Percentiles rank a stretch among this genome's conserved stretches.
phyloP scores from a whole-genome alignment of 768 basidiomycete genomes.

The Boletus fagicola region DNA sequence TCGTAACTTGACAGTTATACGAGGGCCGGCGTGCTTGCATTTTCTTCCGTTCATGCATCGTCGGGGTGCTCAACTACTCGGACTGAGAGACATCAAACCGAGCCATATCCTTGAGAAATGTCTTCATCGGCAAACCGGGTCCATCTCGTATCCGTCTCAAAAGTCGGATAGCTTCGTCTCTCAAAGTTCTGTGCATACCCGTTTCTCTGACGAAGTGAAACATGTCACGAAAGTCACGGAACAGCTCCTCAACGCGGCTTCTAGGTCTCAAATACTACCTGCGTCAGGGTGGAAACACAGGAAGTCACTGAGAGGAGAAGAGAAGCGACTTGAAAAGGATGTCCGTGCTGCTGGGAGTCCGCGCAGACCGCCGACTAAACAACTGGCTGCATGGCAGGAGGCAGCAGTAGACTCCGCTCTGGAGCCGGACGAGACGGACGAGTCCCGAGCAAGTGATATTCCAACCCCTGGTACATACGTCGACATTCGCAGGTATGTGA shows the following conservation, averaged over 20 bases:
- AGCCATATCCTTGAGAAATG: constrained; percentile 13
- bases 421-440: constrained; percentile 15
- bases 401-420: constrained; percentile 14
- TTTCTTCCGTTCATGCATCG: constrained; percentile 34
- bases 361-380: constrained; percentile 23
- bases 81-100: constrained; percentile 17
- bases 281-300: constrained; percentile 39
- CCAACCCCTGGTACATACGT: constrained; percentile 48
- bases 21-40: neutral
- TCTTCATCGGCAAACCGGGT: neutral
- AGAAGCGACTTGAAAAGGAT: constrained; percentile 36
- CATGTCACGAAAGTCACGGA: constrained; percentile 23
- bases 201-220: constrained; percentile 3
- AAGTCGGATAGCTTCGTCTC: neutral
- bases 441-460: constrained; percentile 15
- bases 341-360: constrained; percentile 14
- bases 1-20: too few species aligned
- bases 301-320: constrained; percentile 37
- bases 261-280: constrained; percentile 24
- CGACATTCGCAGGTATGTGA: constrained; percentile 48
- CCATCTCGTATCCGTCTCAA: neutral
- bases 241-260: constrained; percentile 36
- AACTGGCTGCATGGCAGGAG: constrained; percentile 27
- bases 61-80: constrained; percentile 20
- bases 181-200: neutral